Conservation (phyloP, 805 yeast genomes). For the Monosporozyma servazzii region DNA sequence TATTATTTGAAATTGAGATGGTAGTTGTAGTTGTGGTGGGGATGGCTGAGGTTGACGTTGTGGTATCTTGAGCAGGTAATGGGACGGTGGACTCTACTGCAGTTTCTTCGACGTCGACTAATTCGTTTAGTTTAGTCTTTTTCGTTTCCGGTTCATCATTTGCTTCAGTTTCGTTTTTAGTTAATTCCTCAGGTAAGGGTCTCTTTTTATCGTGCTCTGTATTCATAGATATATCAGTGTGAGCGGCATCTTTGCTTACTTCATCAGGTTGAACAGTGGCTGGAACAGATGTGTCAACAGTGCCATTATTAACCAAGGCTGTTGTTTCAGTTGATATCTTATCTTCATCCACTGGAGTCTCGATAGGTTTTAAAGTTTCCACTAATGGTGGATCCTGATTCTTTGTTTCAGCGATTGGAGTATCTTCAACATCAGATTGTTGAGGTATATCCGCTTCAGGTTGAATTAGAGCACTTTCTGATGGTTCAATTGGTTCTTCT, state of each 20-base stretch:
- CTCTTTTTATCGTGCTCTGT: neutral
- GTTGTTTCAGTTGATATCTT: neutral
- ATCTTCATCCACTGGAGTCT: neutral
- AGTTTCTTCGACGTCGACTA: slow-evolving; percentile 4
- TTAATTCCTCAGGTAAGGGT: slow-evolving; percentile 11
- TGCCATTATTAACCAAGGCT: neutral
- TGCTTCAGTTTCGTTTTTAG: neutral
- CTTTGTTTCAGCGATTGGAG: neutral
- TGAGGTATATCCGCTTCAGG: neutral
- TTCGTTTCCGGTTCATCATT: slow-evolving; percentile 9
- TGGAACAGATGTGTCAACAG: neutral
- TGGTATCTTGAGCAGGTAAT: neutral
- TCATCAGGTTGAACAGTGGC: neutral
- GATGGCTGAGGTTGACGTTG: neutral
- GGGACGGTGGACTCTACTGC: neutral
- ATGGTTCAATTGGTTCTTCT: neutral
- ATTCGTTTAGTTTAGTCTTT: slow-evolving; percentile 10
- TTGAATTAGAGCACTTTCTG: neutral
- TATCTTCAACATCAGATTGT: neutral
- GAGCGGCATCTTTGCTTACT: neutral
- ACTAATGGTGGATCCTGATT: neutral
- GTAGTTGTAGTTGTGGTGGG: neutral
- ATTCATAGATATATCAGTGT: neutral
- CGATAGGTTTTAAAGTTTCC: neutral
- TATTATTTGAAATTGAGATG: neutral